Evolutionary conservation across 768 basidiomycete genomes (phyloP).

Genomic region (Hericium erinaceus): DNA sequence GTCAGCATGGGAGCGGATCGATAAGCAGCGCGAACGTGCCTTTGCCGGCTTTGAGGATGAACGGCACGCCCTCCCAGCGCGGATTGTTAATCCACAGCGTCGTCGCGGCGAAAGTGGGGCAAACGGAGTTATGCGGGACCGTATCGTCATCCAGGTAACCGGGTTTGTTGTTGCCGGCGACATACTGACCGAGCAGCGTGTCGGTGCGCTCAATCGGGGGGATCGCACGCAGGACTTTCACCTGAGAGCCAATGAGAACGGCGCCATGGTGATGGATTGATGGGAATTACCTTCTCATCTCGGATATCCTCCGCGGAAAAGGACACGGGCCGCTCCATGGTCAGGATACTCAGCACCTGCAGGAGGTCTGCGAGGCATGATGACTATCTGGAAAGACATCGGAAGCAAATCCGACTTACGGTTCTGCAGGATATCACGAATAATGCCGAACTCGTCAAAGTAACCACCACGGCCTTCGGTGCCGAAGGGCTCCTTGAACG

Average conservation of each 20-base stretch:
- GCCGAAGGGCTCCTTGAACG: constrained; percentile 98
- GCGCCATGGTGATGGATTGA: background rate
- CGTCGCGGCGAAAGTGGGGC: constrained; percentile 90
- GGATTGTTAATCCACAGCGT: constrained; percentile 91
- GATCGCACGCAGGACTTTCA: constrained; percentile 92
- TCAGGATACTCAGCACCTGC: constrained; percentile 88
- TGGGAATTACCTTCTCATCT: constrained; percentile 81
- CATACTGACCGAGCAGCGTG: constrained; percentile 91
- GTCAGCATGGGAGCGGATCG: constrained; percentile 6
- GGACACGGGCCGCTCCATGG: constrained; percentile 98
- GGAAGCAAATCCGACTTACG: constrained; percentile 47
- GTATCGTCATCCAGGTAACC: constrained; percentile 98
- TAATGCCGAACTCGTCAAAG: constrained; percentile 99
- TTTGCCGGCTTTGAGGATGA: constrained; percentile 97
- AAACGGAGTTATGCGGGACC: constrained; percentile 84
- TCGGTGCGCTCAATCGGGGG: constrained; percentile 71
- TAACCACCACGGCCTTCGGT: constrained; percentile 99
- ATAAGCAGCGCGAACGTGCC: constrained; percentile 36
- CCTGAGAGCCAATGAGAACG: constrained; percentile 38
- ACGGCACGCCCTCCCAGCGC: constrained; percentile 97
- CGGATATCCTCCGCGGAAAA: constrained; percentile 97
- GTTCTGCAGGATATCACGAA: constrained; percentile 95
- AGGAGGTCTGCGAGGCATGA: constrained; percentile 57
- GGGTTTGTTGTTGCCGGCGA: constrained; percentile 82
- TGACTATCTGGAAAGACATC: background rate